Evolutionary conservation across 2,329 filamentous ascomycete genomes (phyloP).

Genomic region (Claviceps fusiformis): DNA sequence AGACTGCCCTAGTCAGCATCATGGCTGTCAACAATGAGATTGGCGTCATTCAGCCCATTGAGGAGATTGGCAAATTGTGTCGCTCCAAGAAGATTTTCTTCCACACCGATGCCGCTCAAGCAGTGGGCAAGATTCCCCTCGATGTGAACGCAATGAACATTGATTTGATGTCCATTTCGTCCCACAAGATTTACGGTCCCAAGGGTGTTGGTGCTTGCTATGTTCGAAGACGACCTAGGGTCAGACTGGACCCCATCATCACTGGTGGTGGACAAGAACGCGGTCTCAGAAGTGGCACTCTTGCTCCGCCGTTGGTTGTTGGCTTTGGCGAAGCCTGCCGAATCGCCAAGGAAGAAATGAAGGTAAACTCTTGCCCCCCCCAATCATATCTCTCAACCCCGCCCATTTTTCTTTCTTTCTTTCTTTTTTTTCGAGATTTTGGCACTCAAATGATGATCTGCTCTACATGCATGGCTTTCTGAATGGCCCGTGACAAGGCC

Average conservation of each 20-base stretch:
- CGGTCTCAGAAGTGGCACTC: constrained; percentile 83
- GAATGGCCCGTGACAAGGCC: constrained; percentile 53
- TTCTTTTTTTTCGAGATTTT: neutral
- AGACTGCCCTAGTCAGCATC: constrained; percentile 85
- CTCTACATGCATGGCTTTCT: constrained; percentile 85
- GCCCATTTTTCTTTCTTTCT: neutral
- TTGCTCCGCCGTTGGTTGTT: constrained; percentile 77
- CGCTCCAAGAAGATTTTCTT: constrained; percentile 91
- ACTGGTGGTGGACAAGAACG: constrained; percentile 92
- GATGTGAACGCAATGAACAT: constrained; percentile 98
- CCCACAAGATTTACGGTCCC: constrained; percentile 96
- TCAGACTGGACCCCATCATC: constrained; percentile 91
- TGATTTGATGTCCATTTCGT: constrained; percentile 96
- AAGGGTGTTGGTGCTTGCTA: constrained; percentile 97
- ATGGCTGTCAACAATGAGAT: constrained; percentile 99
- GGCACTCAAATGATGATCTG: constrained; percentile 55
- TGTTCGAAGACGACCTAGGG: constrained; percentile 79
- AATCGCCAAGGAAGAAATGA: constrained; percentile 79
- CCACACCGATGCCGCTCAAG: constrained; percentile 92
- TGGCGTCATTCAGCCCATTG: constrained; percentile 92
- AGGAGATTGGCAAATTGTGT: constrained; percentile 86
- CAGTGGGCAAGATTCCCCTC: constrained; percentile 94
- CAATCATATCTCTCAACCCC: no score
- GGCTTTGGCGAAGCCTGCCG: constrained; percentile 94
- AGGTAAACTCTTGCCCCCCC: constrained; percentile 47